Evolutionary conservation across 2,329 filamentous ascomycete species (phyloP).

Genomic region (Botryotinia narcissicola): DNA sequence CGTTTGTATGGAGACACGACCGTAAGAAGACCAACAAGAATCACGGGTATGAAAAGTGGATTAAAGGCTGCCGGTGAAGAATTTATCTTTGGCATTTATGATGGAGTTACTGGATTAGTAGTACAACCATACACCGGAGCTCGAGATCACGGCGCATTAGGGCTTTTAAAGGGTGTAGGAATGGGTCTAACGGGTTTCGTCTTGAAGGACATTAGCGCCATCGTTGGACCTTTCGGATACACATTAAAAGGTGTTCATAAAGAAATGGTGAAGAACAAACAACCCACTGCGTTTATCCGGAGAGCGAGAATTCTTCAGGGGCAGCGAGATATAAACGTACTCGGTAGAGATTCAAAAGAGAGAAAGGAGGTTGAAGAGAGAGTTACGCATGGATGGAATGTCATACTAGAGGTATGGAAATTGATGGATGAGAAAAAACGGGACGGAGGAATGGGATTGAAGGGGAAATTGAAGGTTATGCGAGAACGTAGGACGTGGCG

Average conservation of each 20-base stretch:
- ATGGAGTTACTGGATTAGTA: slow-evolving; percentile 62
- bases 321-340: slow-evolving; percentile 44
- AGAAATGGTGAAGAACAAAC: slow-evolving; percentile 52
- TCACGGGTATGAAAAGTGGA: slow-evolving; percentile 59
- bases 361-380: slow-evolving; percentile 33
- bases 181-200: slow-evolving; percentile 19
- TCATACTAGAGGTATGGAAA: slow-evolving; percentile 44
- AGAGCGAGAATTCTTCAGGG: slow-evolving; percentile 59
- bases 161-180: slow-evolving; percentile 16
- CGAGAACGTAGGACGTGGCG: slow-evolving; percentile 43
- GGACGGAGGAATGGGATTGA: slow-evolving; percentile 21
- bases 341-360: slow-evolving; percentile 40
- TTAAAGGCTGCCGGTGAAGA: slow-evolving; percentile 55
- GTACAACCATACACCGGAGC: slow-evolving; percentile 58
- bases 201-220: slow-evolving; percentile 53
- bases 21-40: slow-evolving; percentile 61
- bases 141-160: slow-evolving; percentile 2
- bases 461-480: slow-evolving; percentile 39
- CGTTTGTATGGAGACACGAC: slow-evolving; percentile 69
- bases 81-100: slow-evolving; percentile 62
- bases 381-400: slow-evolving; percentile 42
- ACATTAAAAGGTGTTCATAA: slow-evolving; percentile 63
- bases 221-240: slow-evolving; percentile 60
- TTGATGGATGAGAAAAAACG: slow-evolving; percentile 39
- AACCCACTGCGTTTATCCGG: slow-evolving; percentile 54